A percentile compares a stretch with the other conserved stretches of the same genome.
These are phyloP conservation scores for Sodiomyces alkalinus DNA, from an alignment of 2,329 filamentous ascomycete genomes.

Conservation along the genomic window DNA sequence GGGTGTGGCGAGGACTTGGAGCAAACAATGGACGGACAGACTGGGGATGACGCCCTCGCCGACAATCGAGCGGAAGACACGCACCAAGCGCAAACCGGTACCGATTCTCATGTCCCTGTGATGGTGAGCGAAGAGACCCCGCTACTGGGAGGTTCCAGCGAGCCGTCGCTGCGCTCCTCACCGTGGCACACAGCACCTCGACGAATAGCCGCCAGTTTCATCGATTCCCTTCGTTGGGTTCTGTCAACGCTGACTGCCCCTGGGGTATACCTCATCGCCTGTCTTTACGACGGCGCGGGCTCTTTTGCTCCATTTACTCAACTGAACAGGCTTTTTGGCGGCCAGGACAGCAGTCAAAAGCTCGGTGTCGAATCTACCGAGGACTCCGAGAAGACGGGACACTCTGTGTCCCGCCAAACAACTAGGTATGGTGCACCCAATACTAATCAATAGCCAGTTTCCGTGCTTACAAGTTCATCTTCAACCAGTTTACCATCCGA, in stretches of 20 bases:
- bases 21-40: slow-evolving; percentile 12
- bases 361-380: too few relatives aligned
- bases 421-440: too few relatives aligned
- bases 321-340: slow-evolving; percentile 47
- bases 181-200: slow-evolving; percentile 46
- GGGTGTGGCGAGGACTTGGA: slow-evolving; percentile 13
- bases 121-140: slow-evolving; percentile 52
- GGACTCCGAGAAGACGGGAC: slow-evolving; percentile 17
- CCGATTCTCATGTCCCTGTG: too few relatives aligned
- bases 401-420: too few relatives aligned
- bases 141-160: slow-evolving; percentile 29
- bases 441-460: too few relatives aligned
- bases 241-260: slow-evolving; percentile 67
- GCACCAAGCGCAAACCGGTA: slow-evolving; percentile 6
- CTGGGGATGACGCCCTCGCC: slow-evolving; percentile 13
- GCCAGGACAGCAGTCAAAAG: slow-evolving; percentile 29
- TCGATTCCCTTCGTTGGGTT: slow-evolving; percentile 64
- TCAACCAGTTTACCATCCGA: slow-evolving; percentile 59
- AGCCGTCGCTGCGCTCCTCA: slow-evolving; percentile 17
- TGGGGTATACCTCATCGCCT: slow-evolving; percentile 67
- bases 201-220: slow-evolving; percentile 54
- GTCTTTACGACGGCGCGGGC: slow-evolving; percentile 68
- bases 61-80: slow-evolving; percentile 9
- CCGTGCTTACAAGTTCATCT: slow-evolving; percentile 32
- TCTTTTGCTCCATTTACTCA: slow-evolving; percentile 66